These are phyloP conservation scores for Yamadazyma membranifaciens DNA, from an alignment of 1,139 yeast species.

Conservation along the genomic window DNA sequence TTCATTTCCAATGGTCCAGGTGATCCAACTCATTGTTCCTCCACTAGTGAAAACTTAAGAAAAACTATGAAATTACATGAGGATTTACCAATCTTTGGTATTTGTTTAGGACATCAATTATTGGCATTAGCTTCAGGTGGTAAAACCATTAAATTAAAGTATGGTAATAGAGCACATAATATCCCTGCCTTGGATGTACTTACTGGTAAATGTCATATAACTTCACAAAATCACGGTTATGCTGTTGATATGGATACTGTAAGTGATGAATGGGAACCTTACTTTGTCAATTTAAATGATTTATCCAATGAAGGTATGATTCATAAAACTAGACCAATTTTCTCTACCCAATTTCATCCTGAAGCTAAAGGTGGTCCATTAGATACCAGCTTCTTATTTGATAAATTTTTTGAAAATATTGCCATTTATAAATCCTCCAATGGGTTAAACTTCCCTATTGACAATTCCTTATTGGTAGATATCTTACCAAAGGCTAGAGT, in stretches of 20 bases:
- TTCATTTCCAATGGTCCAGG: slow-evolving; percentile 98
- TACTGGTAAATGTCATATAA: slow-evolving; percentile 92
- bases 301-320: slow-evolving; percentile 97
- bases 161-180: slow-evolving; percentile 98
- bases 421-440: slow-evolving; percentile 49
- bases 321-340: slow-evolving; percentile 80
- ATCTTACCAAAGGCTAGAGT: slow-evolving; percentile 87
- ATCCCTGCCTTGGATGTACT: slow-evolving; percentile 90
- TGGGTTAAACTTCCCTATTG: slow-evolving; percentile 46
- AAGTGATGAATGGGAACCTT: slow-evolving; percentile 75
- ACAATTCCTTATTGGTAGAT: slow-evolving; percentile 66
- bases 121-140: slow-evolving; percentile 95
- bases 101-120: slow-evolving; percentile 95
- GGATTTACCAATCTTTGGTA: slow-evolving; percentile 91
- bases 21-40: slow-evolving; percentile 90
- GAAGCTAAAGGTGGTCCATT: slow-evolving; percentile 99
- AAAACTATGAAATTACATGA: slow-evolving; percentile 61
- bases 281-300: slow-evolving; percentile 89
- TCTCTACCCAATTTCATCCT: slow-evolving; percentile 97
- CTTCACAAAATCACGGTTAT: slow-evolving; percentile 98
- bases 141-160: slow-evolving; percentile 85
- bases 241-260: slow-evolving; percentile 87
- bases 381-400: slow-evolving; percentile 87
- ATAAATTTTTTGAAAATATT: slow-evolving; percentile 78
- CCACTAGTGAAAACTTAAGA: slow-evolving; percentile 74